Conservation (phyloP, 805 yeast species). For the Candida tallmaniae region DNA sequence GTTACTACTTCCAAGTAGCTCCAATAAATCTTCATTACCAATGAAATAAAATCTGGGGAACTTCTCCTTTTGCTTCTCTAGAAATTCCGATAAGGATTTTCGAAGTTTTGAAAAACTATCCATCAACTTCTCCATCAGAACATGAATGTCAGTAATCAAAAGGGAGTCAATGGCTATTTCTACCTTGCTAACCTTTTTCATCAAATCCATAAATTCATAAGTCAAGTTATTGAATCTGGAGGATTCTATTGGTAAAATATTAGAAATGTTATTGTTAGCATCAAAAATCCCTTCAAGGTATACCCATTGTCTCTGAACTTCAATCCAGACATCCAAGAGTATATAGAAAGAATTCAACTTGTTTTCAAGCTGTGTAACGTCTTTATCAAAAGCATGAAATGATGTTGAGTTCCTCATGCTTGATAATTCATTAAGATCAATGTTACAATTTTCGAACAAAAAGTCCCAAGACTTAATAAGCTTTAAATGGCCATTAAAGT, state of each 20-base stretch:
- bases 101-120: constrained; percentile 58
- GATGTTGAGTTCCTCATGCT: constrained; percentile 71
- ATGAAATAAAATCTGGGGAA: constrained; percentile 84
- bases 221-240: constrained; percentile 61
- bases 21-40: constrained; percentile 87
- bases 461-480: constrained; percentile 67
- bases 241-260: constrained; percentile 66
- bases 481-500: constrained; percentile 46
- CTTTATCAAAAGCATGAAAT: constrained; percentile 56
- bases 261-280: constrained; percentile 48
- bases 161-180: constrained; percentile 53
- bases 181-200: constrained; percentile 46
- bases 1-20: constrained; percentile 64
- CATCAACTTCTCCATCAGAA: constrained; percentile 43
- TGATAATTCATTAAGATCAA: constrained; percentile 55
- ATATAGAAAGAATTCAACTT: constrained; percentile 47
- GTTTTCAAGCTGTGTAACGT: constrained; percentile 50
- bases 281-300: constrained; percentile 78
- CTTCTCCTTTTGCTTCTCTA: constrained; percentile 71
- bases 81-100: constrained; percentile 66
- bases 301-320: constrained; percentile 84
- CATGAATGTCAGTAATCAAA: constrained; percentile 44
- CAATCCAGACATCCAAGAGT: constrained; percentile 69
- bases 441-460: constrained; percentile 53
- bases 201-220: constrained; percentile 51